Base-by-base conservation (phyloP, 106 monocot species). In the Acorus calamus region DNA sequence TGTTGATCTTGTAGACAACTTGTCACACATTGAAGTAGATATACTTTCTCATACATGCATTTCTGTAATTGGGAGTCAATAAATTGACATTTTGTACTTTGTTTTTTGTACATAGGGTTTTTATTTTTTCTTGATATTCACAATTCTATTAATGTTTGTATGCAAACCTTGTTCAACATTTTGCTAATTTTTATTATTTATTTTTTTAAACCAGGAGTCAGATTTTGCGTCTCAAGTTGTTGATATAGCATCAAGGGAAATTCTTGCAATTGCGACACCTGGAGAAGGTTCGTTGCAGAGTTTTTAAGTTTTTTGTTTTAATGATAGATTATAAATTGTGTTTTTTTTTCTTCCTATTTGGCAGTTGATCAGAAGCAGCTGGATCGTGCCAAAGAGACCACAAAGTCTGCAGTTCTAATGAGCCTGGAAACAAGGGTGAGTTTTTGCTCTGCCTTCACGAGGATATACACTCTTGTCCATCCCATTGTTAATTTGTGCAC, bases 351-450 rank as follows among this genome's bases (percentile, higher is more conserved):
- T 69, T 28, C 28, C 28, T n/a, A 66, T 60, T 59, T 53, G 6
- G 4, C 71, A 89, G 89, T 89, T 66, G 78, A 72, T 67, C 91
- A 92, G 64, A 68, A 11, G 44, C 80, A 92, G 65, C 57, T 92
- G 42, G 83, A 92, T 62, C 91, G 86, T 69, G 91, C 91, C 52
- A 92, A 92, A 66, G 62, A 74, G 50, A 59, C 81, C 6, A 79
- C 91, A 42, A 86, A 86, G 65, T 83, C 91, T 68, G 76, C 81
- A 46, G 61, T 92, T 62, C 67, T 92, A 68, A 86, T 86, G 86
- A 84, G 86, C 55, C 74, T 92, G 47, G 91, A 92, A 66, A 84
- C 86, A 53, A 78, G 86, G 67, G 86, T 92, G 86, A 13, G 60
- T 55, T 2, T 47, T 61, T 71, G 0, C 46, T 71, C 44, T 14